Evolutionary conservation across 2,329 filamentous ascomycete genomes (phyloP).

Genomic region (Parafenestella ontariensis): DNA sequence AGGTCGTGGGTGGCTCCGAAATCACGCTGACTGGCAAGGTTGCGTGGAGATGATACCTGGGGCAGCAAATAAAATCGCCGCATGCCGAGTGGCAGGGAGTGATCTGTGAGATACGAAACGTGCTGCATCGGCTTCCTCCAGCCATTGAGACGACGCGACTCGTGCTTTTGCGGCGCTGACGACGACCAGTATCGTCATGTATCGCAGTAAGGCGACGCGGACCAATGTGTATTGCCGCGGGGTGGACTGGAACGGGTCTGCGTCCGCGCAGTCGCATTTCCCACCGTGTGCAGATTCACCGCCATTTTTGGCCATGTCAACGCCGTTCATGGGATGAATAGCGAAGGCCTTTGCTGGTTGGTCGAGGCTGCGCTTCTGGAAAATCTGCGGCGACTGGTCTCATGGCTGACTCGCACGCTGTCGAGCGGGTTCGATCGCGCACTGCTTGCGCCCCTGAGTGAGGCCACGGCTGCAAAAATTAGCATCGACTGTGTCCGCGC

Average conservation of each 20-base stretch:
- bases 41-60: slow-evolving; percentile 30
- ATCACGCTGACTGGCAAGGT: slow-evolving; percentile 34
- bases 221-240: slow-evolving; percentile 24
- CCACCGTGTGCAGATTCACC: slow-evolving; percentile 29
- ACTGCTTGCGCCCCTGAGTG: slow-evolving; percentile 31
- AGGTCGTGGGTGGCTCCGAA: slow-evolving; percentile 22
- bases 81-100: slow-evolving; percentile 16
- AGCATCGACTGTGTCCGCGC: slow-evolving; percentile 9
- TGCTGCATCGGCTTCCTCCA: slow-evolving; percentile 31
- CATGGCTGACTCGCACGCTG: slow-evolving; percentile 36
- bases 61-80: slow-evolving; percentile 43
- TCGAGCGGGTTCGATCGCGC: slow-evolving; percentile 22
- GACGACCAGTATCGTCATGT: slow-evolving; percentile 27
- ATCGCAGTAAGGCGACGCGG: slow-evolving; percentile 26
- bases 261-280: background rate
- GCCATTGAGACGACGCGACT: slow-evolving; percentile 68
- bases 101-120: slow-evolving; percentile 34
- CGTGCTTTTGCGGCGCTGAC: slow-evolving; percentile 66
- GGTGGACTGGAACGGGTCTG: slow-evolving; percentile 6
- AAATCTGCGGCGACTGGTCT: slow-evolving; percentile 31
- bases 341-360: slow-evolving; percentile 22
- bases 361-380: slow-evolving; percentile 32
- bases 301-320: slow-evolving; percentile 44
- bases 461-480: slow-evolving; percentile 18
- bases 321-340: too few species aligned